These are phyloP conservation scores for Massarina eburnea DNA, from an alignment of 2,329 filamentous ascomycete genomes.

Conservation along the genomic window DNA sequence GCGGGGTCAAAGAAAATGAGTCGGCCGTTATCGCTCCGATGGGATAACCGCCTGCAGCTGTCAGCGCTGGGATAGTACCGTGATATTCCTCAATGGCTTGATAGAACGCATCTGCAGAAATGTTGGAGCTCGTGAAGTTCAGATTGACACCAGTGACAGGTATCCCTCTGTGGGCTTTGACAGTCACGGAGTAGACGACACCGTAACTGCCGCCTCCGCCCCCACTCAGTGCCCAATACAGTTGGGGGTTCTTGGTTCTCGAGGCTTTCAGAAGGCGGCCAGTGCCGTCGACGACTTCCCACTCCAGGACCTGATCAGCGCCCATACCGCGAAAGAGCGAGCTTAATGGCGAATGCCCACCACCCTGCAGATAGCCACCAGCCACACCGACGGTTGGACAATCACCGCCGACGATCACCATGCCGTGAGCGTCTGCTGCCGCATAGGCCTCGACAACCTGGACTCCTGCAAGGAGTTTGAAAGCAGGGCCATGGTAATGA, in stretches of 20 bases:
- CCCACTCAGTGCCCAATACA: conserved; percentile 27
- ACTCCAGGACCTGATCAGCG: conserved; percentile 23
- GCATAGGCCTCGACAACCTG: conserved; percentile 4
- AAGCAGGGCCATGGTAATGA: conserved; percentile 12
- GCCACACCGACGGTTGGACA: conserved; percentile 6
- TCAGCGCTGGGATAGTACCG: not conserved
- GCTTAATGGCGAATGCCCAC: conserved; percentile 25
- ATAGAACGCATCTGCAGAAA: not conserved
- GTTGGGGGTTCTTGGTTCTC: conserved; percentile 11
- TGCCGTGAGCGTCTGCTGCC: not conserved
- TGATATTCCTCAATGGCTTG: not conserved
- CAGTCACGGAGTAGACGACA: conserved; percentile 17
- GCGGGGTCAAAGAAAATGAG: too few species aligned
- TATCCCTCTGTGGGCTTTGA: conserved; percentile 13
- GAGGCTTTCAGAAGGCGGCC: conserved; percentile 14
- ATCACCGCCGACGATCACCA: conserved; percentile 4
- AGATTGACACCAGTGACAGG: not conserved
- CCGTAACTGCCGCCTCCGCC: conserved; percentile 22
- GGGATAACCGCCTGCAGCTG: too few species aligned
- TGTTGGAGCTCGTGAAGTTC: not conserved
- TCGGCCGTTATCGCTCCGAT: not conserved
- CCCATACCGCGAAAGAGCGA: conserved; percentile 6
- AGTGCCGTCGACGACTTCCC: conserved; percentile 21
- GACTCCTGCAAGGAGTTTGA: conserved; percentile 16
- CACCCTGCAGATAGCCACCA: not conserved